Evolutionary conservation across 2,329 filamentous ascomycete species (phyloP), one percentile per base, ranked within the genome.

Genomic region (Fusarium anguioides): DNA sequence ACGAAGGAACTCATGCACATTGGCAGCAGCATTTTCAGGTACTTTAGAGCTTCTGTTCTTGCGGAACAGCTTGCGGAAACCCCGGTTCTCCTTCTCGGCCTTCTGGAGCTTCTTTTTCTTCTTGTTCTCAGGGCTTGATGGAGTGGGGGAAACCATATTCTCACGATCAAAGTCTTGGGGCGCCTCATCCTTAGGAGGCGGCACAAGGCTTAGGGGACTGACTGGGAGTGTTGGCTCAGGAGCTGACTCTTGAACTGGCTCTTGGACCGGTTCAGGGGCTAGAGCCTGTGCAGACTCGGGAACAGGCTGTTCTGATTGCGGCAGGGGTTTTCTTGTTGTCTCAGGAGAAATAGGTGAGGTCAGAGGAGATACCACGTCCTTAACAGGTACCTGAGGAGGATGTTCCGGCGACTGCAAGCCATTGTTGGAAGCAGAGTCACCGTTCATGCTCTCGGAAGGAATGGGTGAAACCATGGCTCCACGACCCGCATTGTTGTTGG

Each of bases 401-500:
- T 59, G 64, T 23, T 80, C 76, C 33, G 49, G 54, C 12, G 37
- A 60, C 24, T 69, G 67, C n/a, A 47, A 36, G 15, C 54, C 54
- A 10, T 46, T 66, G 26, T 59, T 63, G 12, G 45, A 60, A 42
- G 44, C 44, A 23, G 46, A 50, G 35, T 63, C 59, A 11, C 53
- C 75, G 31, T 74, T 75, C n/a, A 74, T 45, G 17, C 75, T 72
- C 23, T 78, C 79, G 24, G 82, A 79, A 53, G 70, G 71, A 47
- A 75, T 69, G 15, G 76, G 74, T 15, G 77, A 75, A 29, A 80
- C 66, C 18, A 75, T 59, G 36, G 81, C 66, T 14, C 92, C 92
- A 59, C 87, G 91, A 21, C 94, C 94, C 39, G 91, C 89, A 68
- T 84, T 87, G 45, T 81, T 82, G 75, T 96, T 90, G 42, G 88